Percentiles rank a stretch among this genome's conserved stretches.
Conservation (phyloP, 768 basidiomycete genomes). For the Botryobasidium botryosum region DNA sequence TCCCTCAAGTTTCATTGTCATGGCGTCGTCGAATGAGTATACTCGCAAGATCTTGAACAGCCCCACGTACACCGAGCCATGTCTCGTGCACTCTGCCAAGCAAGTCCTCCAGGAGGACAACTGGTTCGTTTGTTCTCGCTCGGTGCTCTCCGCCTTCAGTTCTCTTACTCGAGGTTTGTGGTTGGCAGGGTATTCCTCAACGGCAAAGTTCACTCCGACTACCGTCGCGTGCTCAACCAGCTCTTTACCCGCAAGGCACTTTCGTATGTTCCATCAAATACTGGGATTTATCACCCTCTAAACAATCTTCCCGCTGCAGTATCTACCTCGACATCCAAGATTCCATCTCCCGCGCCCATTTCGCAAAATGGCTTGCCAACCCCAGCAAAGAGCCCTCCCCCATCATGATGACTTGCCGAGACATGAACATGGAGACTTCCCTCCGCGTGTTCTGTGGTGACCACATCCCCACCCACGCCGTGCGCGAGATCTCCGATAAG, state of each 20-base stretch:
- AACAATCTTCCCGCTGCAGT: conserved; percentile 24
- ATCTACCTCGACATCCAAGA: conserved; percentile 81
- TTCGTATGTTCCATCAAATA: conserved; percentile 38
- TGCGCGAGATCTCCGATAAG: conserved; percentile 69
- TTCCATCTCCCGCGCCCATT: conserved; percentile 55
- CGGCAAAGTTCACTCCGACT: conserved; percentile 85
- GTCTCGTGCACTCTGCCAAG: conserved; percentile 85
- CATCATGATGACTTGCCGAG: conserved; percentile 79
- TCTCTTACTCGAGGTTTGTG: neutral
- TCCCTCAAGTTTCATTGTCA: conserved; percentile 81
- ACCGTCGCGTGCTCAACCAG: conserved; percentile 75
- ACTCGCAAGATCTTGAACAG: conserved; percentile 94
- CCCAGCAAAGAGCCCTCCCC: conserved; percentile 29
- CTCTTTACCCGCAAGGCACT: conserved; percentile 93
- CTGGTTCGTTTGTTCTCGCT: conserved; percentile 34
- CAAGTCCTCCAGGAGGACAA: conserved; percentile 69
- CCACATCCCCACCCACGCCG: conserved; percentile 70
- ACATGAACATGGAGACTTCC: conserved; percentile 94
- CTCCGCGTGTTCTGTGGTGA: conserved; percentile 88
- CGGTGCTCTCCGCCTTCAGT: neutral
- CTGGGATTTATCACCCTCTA: neutral
- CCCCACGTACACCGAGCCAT: conserved; percentile 81
- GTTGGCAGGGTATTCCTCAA: conserved; percentile 88
- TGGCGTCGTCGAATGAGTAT: conserved; percentile 87
- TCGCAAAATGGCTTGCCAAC: conserved; percentile 51